A percentile compares a stretch with the other conserved stretches of the same genome.
These are phyloP conservation scores for Chloromonas sp. DNA, from an alignment of 163 green algal genomes.

Conservation along the genomic window DNA sequence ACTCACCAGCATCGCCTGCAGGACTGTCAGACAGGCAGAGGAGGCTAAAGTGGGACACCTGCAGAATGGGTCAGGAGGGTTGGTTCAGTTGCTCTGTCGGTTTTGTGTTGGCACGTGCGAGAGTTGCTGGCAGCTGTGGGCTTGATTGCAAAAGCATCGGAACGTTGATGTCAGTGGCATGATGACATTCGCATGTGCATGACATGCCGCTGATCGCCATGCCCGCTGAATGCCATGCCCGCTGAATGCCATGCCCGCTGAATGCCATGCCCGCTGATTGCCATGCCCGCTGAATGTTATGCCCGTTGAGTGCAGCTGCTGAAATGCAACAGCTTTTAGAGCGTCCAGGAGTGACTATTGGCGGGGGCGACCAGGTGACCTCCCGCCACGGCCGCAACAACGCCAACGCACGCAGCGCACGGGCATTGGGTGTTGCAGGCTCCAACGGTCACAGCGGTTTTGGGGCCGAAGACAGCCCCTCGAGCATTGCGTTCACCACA, in stretches of 20 bases:
- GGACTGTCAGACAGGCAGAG: constrained; percentile 11
- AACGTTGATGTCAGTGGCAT: background rate
- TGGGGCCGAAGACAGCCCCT: background rate
- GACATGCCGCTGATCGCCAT: background rate
- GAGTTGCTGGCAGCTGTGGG: too few relatives aligned
- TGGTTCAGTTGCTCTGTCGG: background rate
- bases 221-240: background rate
- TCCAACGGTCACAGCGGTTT: constrained; percentile 40
- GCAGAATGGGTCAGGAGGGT: background rate
- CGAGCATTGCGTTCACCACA: too few relatives aligned
- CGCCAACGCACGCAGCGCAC: too few relatives aligned
- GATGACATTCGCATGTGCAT: background rate
- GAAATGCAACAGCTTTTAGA: background rate
- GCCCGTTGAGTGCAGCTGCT: too few relatives aligned
- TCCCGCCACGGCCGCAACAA: background rate
- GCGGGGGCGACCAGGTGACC: constrained; percentile 37
- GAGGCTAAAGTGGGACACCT: too few relatives aligned
- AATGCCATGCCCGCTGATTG: background rate
- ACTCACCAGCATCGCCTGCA: background rate
- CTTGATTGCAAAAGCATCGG: background rate
- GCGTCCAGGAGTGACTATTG: constrained; percentile 41
- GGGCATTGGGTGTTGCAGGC: background rate
- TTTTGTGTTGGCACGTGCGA: background rate
- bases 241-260: background rate
- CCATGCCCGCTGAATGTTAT: too few relatives aligned